Evolutionary conservation across 129 eudicot genomes (phyloP), one percentile per base, ranked within the genome.

Genomic region (Rutidosis leptorrhynchoides): DNA sequence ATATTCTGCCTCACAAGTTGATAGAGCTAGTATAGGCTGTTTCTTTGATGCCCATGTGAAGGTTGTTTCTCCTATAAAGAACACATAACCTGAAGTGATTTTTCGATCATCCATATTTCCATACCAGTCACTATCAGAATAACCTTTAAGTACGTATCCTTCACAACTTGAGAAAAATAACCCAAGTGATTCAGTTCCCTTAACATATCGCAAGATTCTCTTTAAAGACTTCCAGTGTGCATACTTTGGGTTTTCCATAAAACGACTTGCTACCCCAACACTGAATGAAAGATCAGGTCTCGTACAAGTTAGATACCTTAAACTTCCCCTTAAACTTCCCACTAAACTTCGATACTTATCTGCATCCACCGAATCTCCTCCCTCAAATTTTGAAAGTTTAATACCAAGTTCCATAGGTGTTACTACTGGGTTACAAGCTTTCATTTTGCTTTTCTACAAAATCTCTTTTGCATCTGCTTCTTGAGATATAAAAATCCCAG

Each of bases 1-100:
- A 32, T 68, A 68, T 27, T 68, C 64, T 0, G 55, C 73, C 21
- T 68, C 64, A 69, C 66, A 69, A 0, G 52, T 52, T 24, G 73
- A 68, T 46, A 45, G 20, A 4, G 71, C 58, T 29, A 67, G 46
- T 16, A 68, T 29, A 3, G 46, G 27, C 52, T 67, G 17, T 57
- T 51, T 49, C 62, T 67, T 51, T 26, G 40, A 54, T 5, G 22
- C 15, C 66, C 56, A 33, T 0, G 74, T 23, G 57, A 40, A 32
- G 7, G 27, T 7, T 8, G 56, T 40, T 16, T 67, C 62, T 17
- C 72, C 61, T 11, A 52, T 26, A 51, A 67, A 53, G 32, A 67
- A 67, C 24, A 52, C 19, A 7, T 48, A 67, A 16, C 46, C 62
- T 1, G 33, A 15, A 4, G 72, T 67, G 48, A 48, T 67, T 6